Evolutionary conservation across 208 protist species (phyloP), one percentile per base, ranked within the genome.

Genomic region (Leishmania mexicana): DNA sequence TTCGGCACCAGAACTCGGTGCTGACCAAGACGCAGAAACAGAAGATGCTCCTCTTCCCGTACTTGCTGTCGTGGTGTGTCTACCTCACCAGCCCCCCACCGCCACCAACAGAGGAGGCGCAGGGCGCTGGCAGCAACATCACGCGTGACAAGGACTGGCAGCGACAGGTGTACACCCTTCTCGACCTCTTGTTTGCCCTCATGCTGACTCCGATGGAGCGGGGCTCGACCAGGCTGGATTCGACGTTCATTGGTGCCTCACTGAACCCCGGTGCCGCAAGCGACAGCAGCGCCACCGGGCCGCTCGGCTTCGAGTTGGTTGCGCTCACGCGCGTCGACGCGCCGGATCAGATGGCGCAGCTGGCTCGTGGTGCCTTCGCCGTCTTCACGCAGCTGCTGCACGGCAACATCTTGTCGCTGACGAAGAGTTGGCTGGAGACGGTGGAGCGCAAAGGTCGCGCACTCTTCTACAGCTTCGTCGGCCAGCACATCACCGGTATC

Each of bases 11-110:
- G 51, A 90, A 92, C 76, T 49, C 64, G 19, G 86, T 94, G 15
- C 85, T 96, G 31, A 51, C 73, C 47, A 96, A 95, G 85, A 96
- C 93, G 47, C 90, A 93, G 65, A 97, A 97, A 78, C 95, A 96
- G 76, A 94, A 93, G 83, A 83, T 95, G 65, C 81, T 93, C 31
- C 87, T 98, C 58, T 96, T 96, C 70, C 91, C 91, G 0, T 95
- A 96, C 77, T 40, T 96, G 17, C 87, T 96, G 47, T 76, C 88
- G 28, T 96, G 92, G 93, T 91, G 89, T 75, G 76, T 96, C 58
- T 84, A 81, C 71, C 83, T 96, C 28, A 94, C 88, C 4, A 90
- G 57, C 40, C 24, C 49, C 62, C 21, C 84, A 17, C 84, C 88
- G 17, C 28, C 83, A 15, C 42, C 76, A 3, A 64, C 73, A 11